These are phyloP conservation scores for Chrysanthemum seticuspe DNA, from an alignment of 129 eudicot genomes.

Conservation along the genomic window DNA sequence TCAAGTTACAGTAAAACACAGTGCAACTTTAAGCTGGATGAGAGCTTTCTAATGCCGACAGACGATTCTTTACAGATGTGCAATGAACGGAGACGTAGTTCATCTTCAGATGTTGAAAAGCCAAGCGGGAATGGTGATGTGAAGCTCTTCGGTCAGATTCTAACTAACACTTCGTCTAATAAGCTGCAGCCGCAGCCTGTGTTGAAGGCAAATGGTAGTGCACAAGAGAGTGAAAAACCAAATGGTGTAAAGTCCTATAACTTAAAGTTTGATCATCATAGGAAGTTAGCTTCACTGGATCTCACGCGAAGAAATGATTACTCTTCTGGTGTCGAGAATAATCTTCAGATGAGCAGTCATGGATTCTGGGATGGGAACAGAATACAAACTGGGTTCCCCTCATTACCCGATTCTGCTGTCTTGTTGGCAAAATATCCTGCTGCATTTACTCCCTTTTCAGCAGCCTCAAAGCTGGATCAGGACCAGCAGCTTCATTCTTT, in stretches of 20 bases:
- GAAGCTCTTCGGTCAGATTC: constrained; percentile 82
- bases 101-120: constrained; percentile 39
- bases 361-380: constrained; percentile 73
- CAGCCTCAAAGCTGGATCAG: constrained; percentile 42
- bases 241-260: constrained; percentile 31
- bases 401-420: constrained; percentile 69
- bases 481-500: constrained; percentile 29
- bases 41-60: constrained; percentile 19
- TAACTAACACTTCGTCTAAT: constrained; percentile 44
- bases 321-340: constrained; percentile 37
- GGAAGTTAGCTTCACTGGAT: constrained; percentile 27
- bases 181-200: constrained; percentile 19
- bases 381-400: constrained; percentile 47
- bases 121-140: constrained; percentile 62
- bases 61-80: constrained; percentile 48
- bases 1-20: constrained; percentile 33
- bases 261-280: constrained; percentile 31
- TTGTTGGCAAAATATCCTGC: constrained; percentile 75
- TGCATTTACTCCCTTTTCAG: constrained; percentile 49
- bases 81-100: constrained; percentile 36
- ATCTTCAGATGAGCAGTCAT: constrained; percentile 34
- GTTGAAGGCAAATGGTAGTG: constrained; percentile 33
- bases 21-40: constrained; percentile 33
- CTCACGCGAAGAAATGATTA: constrained; percentile 23
- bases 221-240: constrained; percentile 22